Base-by-base conservation (phyloP, 1,284 basidiomycete genomes). In the Athelia sp. region DNA sequence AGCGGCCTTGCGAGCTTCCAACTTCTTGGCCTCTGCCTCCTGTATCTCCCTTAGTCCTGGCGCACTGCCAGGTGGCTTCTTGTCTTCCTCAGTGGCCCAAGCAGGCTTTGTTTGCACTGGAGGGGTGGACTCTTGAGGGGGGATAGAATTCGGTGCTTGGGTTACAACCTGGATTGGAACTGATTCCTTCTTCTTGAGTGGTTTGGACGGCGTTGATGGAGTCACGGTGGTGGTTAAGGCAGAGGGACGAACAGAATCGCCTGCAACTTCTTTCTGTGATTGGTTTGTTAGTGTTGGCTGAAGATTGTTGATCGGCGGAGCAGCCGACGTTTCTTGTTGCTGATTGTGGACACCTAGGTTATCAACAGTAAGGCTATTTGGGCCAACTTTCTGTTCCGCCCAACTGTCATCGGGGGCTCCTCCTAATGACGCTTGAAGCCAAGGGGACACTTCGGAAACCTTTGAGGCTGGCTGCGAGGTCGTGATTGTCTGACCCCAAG, bases 41-140 rank as follows among this genome's bases (percentile, higher is more conserved):
- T 99, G 97, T 51, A 99, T 99, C 59, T 98, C 93, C 50, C 94
- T 85, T 46, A 99, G 72, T 56, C 89, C 90, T 23, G 84, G 72
- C n/a, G 83, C 70, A 3, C 66, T 58, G 17, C 69, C 64, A 24
- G 69, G 62, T 63, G 80, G 82, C 62, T 78, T 81, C 38, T 67
- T 64, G 11, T 87, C 85, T 32, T 88, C 85, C 35, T 82, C 81
- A 51, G 75, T 79, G 17, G 71, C 70, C 84, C 86, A 89, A 4
- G 77, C 76, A 15, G 74, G 62, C 59, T 81, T 84, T 19, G 64
- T 49, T 32, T 75, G 63, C 42, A 63, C 55, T 15, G 66, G 51
- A 32, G 64, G 54, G 42, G 69, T 58, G n/a, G 31, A 58, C 51
- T 47, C 54, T 64, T 55, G 60, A 59, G 42, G 61, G 57, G 46